A percentile compares a stretch with the other conserved stretches of the same genome.
Evolutionary conservation across 208 protist genomes (phyloP).

Genomic region (Tritrichomonas musculus): DNA sequence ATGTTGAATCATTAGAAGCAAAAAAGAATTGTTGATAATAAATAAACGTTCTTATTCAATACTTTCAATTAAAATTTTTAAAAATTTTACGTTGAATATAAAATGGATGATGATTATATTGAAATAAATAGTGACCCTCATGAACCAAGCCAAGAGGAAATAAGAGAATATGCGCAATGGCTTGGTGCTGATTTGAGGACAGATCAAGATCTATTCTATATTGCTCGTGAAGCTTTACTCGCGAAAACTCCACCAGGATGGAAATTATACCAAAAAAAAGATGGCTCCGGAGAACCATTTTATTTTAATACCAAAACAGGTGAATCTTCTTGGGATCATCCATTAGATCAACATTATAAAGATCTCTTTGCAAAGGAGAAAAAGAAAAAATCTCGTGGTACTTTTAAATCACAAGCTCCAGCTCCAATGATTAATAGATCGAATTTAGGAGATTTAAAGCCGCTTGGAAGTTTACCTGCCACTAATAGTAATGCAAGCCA

Average conservation of each 20-base stretch:
- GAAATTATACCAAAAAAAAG: conserved; percentile 27
- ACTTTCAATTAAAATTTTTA: no score
- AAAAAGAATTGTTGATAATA: no score
- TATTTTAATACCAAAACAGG: conserved; percentile 11
- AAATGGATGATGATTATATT: no score
- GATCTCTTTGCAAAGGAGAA: background rate
- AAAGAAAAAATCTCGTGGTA: background rate
- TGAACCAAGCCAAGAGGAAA: background rate
- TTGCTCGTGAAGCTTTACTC: background rate
- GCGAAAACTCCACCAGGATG: background rate
- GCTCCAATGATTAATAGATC: no score
- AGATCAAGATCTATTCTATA: background rate
- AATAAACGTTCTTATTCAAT: no score
- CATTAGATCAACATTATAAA: background rate
- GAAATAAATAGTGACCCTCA: background rate
- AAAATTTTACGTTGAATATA: no score
- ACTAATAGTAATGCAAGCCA: no score
- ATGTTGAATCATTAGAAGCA: no score
- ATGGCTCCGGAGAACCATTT: background rate
- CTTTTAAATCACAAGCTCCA: no score
- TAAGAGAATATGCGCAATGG: background rate
- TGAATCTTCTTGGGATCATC: conserved; percentile 24
- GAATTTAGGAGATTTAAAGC: no score
- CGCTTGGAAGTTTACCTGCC: no score
- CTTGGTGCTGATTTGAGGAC: background rate